A percentile compares a stretch with the other conserved stretches of the same genome.
phyloP scores from a whole-genome alignment of 768 basidiomycete genomes.

The Hericium erinaceus region DNA sequence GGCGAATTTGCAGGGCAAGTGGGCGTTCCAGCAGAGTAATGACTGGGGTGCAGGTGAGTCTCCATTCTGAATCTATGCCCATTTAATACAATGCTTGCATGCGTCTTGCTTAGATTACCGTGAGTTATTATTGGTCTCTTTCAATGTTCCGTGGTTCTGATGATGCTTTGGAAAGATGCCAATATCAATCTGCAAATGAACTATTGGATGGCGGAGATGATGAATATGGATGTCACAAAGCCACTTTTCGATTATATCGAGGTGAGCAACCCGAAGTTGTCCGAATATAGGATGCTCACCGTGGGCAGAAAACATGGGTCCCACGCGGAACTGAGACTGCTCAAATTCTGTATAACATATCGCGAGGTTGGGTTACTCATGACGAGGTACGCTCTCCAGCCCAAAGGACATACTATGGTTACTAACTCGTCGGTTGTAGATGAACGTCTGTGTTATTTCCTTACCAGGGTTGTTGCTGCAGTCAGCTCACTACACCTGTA shows the following conservation, averaged over 20 bases:
- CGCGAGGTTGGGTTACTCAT: slow-evolving; percentile 70
- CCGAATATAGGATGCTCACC: neutral
- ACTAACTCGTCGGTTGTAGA: slow-evolving; percentile 25
- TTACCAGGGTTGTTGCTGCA: neutral
- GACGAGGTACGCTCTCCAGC: slow-evolving; percentile 41
- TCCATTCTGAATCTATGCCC: too few relatives aligned
- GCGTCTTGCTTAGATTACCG: neutral
- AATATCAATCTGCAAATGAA: slow-evolving; percentile 83
- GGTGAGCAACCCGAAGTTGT: slow-evolving; percentile 25
- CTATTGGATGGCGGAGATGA: slow-evolving; percentile 73
- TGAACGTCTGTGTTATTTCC: slow-evolving; percentile 41
- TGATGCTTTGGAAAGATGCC: slow-evolving; percentile 34
- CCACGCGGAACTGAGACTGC: slow-evolving; percentile 63
- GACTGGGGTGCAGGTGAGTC: slow-evolving; percentile 44
- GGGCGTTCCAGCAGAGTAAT: slow-evolving; percentile 45
- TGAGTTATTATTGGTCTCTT: neutral
- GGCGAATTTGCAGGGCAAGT: slow-evolving; percentile 67
- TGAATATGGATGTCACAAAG: slow-evolving; percentile 44
- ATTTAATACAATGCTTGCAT: neutral
- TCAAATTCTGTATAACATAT: slow-evolving; percentile 59
- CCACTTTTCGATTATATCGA: slow-evolving; percentile 63
- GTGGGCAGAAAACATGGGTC: slow-evolving; percentile 58
- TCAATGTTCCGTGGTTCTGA: neutral
- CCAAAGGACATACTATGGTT: neutral
- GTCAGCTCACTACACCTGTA: slow-evolving; percentile 16